Conservation (phyloP, 768 basidiomycete species). For the Suillus bovinus region DNA sequence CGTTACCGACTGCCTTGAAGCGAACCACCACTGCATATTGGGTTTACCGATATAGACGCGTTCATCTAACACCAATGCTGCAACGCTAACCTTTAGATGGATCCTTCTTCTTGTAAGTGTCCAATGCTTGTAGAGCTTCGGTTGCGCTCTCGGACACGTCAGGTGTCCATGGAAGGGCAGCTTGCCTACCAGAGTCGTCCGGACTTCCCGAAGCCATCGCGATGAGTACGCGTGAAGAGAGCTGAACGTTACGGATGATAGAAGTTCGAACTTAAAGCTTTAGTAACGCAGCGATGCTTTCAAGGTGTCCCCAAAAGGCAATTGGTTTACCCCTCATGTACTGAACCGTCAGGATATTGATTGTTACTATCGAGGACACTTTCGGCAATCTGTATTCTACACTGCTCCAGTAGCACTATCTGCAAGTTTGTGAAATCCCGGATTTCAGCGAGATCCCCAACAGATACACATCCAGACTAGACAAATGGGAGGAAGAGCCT, state of each 20-base stretch:
- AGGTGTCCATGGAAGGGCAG: constrained; percentile 33
- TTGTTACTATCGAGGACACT: background rate
- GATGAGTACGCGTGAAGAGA: constrained; percentile 6
- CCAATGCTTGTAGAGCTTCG: constrained; percentile 71
- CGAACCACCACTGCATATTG: constrained; percentile 78
- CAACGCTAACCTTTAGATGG: constrained; percentile 61
- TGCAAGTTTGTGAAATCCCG: no score
- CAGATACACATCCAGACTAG: no score
- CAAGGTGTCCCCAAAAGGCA: constrained; percentile 2
- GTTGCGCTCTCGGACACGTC: constrained; percentile 32
- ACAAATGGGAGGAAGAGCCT: no score
- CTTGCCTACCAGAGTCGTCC: constrained; percentile 34
- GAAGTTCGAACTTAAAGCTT: background rate
- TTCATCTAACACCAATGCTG: background rate
- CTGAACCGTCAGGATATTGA: no score
- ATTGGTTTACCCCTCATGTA: no score
- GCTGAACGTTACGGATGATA: background rate
- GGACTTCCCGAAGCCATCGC: constrained; percentile 34
- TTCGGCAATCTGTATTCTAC: background rate
- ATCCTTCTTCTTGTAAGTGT: constrained; percentile 87
- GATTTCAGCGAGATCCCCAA: no score
- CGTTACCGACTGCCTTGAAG: constrained; percentile 97
- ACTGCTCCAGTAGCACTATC: no score
- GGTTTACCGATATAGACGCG: background rate
- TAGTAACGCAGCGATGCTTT: background rate